A percentile compares a stretch with the other conserved stretches of the same genome.
These are phyloP conservation scores for Brasenia schreberi DNA, from an alignment of 164 flowering plant species.

Conservation along the genomic window DNA sequence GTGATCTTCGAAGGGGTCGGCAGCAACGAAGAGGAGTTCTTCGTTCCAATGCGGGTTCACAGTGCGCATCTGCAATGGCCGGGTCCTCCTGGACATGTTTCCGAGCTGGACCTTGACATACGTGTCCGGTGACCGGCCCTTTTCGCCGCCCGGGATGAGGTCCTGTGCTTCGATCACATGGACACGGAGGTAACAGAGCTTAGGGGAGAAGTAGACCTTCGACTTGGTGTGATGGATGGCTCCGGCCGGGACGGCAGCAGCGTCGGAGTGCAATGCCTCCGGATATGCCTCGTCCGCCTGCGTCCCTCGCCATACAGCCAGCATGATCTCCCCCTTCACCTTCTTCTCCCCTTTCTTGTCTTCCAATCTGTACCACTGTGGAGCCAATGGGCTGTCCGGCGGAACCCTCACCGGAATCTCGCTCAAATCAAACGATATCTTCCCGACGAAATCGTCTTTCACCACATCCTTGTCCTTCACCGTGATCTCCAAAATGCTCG, in stretches of 20 bases:
- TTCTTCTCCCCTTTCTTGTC: slow-evolving; percentile 48
- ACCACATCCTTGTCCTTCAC: slow-evolving; percentile 63
- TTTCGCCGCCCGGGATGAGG: slow-evolving; percentile 32
- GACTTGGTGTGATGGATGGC: slow-evolving; percentile 46
- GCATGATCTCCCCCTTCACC: slow-evolving; percentile 61
- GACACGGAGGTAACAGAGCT: slow-evolving; percentile 60
- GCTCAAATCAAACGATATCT: slow-evolving; percentile 31
- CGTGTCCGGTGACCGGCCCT: slow-evolving; percentile 21
- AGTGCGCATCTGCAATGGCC: slow-evolving; percentile 12
- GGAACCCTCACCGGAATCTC: slow-evolving; percentile 78
- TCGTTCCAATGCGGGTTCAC: slow-evolving; percentile 58
- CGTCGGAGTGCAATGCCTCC: slow-evolving; percentile 79
- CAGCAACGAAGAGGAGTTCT: slow-evolving; percentile 68
- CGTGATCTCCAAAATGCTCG: slow-evolving; percentile 38
- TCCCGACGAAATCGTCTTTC: slow-evolving; percentile 74
- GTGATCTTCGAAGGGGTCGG: slow-evolving; percentile 57
- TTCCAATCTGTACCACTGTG: slow-evolving; percentile 67
- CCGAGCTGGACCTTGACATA: slow-evolving; percentile 46
- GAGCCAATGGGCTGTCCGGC: slow-evolving; percentile 86
- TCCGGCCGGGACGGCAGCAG: slow-evolving; percentile 31
- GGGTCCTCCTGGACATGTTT: slow-evolving; percentile 32
- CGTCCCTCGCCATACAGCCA: slow-evolving; percentile 92
- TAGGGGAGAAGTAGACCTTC: slow-evolving; percentile 79
- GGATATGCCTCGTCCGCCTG: slow-evolving; percentile 87
- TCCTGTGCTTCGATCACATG: slow-evolving; percentile 73